Base-by-base conservation (phyloP, 2,329 filamentous ascomycete species). In the Curvularia sp. region DNA sequence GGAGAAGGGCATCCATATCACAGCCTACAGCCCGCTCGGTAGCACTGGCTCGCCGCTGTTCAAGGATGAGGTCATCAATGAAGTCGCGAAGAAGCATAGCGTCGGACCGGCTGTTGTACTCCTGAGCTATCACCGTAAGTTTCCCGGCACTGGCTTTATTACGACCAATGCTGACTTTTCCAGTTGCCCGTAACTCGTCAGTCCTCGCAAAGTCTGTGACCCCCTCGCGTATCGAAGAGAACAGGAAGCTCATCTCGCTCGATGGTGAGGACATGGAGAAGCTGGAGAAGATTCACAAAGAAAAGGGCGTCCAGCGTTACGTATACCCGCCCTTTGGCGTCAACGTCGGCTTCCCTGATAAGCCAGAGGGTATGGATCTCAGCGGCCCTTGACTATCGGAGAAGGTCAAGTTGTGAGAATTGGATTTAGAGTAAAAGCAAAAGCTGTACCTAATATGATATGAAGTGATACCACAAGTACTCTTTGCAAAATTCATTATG, bases 141-240 rank as follows among this genome's bases (percentile, higher is more conserved):
- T 7, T 9, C 13, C 42, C 26, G n/a, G 20, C 30, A 7, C 22
- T 15, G 9, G 13, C 42, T 18, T 15, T 46, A 3, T 4, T 5
- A 13, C 41, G 10, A 42, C 12, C 26, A 9, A 8, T 47, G 28
- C 55, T 68, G 47, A 56, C 22, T 31, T 7, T 13, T 42, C 8
- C n/a, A 58, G 89, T 91, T 47, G 84, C 87, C 53, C 85, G 88
- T 60, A 88, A 88, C 66, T 85, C 82, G 72, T 90, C 88, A 6
- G 90, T 92, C 18, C 82, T 93, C 28, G 85, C 90, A 69, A 92
- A 92, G 78, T 91, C 88, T 0, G 87, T 90, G 39, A 90, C 84
- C 6, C 84, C 85, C 13, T 82, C 83, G 48, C 84, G 89, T 66
- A 92, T 92, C 76, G 85, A 88, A 72, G 83, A 88, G 69, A 93